phyloP scores from a whole-genome alignment of 2,329 filamentous ascomycete species.

The Byssothecium circinans region DNA sequence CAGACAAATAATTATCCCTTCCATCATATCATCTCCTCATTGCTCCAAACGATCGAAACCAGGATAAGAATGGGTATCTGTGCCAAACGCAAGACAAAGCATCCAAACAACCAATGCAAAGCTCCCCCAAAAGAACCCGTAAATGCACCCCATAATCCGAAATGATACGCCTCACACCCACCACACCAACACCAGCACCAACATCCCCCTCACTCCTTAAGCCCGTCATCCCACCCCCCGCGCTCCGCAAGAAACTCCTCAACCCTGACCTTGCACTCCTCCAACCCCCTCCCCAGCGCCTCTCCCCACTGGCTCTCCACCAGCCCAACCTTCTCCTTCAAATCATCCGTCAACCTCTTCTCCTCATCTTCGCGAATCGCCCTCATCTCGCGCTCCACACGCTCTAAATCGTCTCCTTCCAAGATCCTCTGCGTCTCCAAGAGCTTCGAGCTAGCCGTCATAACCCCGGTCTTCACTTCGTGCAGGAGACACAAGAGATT shows the following conservation, averaged over 20 bases:
- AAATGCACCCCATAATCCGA: constrained; percentile 16
- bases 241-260: constrained; percentile 71
- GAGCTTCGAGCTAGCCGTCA: constrained; percentile 67
- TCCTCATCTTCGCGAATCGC: constrained; percentile 69
- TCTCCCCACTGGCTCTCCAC: constrained; percentile 91
- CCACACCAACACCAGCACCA: too few relatives aligned
- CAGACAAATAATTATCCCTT: too few relatives aligned
- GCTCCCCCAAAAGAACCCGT: neutral
- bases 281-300: constrained; percentile 77
- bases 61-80: constrained; percentile 39
- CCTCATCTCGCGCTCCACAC: constrained; percentile 53
- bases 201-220: constrained; percentile 41
- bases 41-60: neutral
- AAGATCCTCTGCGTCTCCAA: constrained; percentile 64
- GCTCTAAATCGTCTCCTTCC: constrained; percentile 43
- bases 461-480: constrained; percentile 80
- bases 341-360: constrained; percentile 72
- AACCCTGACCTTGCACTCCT: constrained; percentile 72
- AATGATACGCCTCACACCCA: constrained; percentile 3
- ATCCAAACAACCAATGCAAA: constrained; percentile 10
- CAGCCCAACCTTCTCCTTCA: constrained; percentile 90
- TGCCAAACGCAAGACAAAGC: constrained; percentile 24
- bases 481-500: constrained; percentile 89
- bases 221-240: constrained; percentile 82
- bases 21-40: neutral